phyloP scores from a whole-genome alignment of 2,329 filamentous ascomycete genomes.

The Pyricularia sp. region DNA sequence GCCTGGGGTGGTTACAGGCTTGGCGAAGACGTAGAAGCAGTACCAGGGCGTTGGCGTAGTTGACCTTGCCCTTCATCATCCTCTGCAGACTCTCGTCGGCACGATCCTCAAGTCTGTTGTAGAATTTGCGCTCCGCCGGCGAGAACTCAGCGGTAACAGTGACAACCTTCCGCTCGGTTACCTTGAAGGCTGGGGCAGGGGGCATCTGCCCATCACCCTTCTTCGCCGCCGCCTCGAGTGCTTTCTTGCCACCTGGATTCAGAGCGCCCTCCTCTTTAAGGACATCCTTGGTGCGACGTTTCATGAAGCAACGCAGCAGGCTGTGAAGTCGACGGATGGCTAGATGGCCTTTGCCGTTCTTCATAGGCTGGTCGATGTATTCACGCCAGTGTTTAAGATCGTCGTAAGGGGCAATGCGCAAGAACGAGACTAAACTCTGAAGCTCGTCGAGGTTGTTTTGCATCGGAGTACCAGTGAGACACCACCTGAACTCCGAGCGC shows the following conservation, averaged over 20 bases:
- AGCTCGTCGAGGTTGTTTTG: constrained; percentile 97
- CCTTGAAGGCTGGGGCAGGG: constrained; percentile 65
- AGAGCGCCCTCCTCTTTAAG: constrained; percentile 78
- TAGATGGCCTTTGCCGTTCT: constrained; percentile 78
- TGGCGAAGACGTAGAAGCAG: constrained; percentile 84
- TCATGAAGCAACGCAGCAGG: constrained; percentile 90
- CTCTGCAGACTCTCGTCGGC: constrained; percentile 79
- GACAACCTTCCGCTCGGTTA: constrained; percentile 83
- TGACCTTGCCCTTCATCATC: constrained; percentile 74
- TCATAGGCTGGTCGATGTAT: constrained; percentile 82
- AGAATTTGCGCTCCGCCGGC: constrained; percentile 73
- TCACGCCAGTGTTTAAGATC: constrained; percentile 82
- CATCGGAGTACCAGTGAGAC: constrained; percentile 91
- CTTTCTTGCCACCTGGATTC: constrained; percentile 61
- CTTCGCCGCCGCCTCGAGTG: constrained; percentile 26
- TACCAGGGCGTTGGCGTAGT: constrained; percentile 90
- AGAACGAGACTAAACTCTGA: constrained; percentile 85
- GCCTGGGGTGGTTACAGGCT: constrained; percentile 86
- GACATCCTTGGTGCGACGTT: constrained; percentile 96
- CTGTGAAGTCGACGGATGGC: constrained; percentile 81
- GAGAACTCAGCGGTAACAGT: constrained; percentile 72
- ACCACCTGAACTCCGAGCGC: constrained; percentile 85
- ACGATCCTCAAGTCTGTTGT: constrained; percentile 71
- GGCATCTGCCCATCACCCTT: constrained; percentile 35
- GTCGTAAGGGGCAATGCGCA: constrained; percentile 86